Evolutionary conservation across 1,139 yeast genomes (phyloP).

Genomic region (Yamadazyma jaroonii): DNA sequence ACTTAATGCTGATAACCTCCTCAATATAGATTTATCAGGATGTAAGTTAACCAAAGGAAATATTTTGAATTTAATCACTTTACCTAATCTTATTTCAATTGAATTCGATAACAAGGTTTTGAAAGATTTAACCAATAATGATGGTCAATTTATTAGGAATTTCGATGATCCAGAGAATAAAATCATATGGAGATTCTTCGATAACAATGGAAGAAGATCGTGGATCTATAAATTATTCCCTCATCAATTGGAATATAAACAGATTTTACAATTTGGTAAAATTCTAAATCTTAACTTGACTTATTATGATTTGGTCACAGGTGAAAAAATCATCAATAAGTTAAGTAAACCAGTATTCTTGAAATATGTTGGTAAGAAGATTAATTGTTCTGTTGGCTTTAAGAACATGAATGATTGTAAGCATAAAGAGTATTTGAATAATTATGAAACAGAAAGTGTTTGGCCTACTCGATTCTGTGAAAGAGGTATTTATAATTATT

Average conservation of each 20-base stretch:
- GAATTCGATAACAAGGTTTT: slow-evolving; percentile 42
- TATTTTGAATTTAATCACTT: slow-evolving; percentile 24
- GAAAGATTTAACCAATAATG: slow-evolving; percentile 34
- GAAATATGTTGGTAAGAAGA: slow-evolving; percentile 61
- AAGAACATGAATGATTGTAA: slow-evolving; percentile 37
- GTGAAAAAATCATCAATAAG: slow-evolving; percentile 58
- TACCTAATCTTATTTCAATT: slow-evolving; percentile 29
- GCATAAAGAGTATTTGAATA: slow-evolving; percentile 25
- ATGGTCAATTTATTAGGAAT: slow-evolving; percentile 30
- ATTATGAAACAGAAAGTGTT: slow-evolving; percentile 40
- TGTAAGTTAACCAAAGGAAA: slow-evolving; percentile 27
- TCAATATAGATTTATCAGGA: slow-evolving; percentile 40
- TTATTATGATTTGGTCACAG: slow-evolving; percentile 62
- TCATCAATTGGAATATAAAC: slow-evolving; percentile 31
- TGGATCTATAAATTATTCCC: slow-evolving; percentile 65
- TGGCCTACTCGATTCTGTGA: slow-evolving; percentile 67
- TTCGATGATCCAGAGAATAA: slow-evolving; percentile 20
- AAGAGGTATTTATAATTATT: slow-evolving; percentile 71
- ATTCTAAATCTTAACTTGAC: slow-evolving; percentile 33
- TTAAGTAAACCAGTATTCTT: slow-evolving; percentile 57
- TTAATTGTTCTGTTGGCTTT: slow-evolving; percentile 56
- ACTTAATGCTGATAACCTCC: slow-evolving; percentile 23
- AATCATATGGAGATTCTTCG: slow-evolving; percentile 52
- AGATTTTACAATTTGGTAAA: slow-evolving; percentile 20
- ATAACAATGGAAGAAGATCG: slow-evolving; percentile 72